Base-by-base conservation (phyloP, 129 eudicot species). In the Flaveria robusta region DNA sequence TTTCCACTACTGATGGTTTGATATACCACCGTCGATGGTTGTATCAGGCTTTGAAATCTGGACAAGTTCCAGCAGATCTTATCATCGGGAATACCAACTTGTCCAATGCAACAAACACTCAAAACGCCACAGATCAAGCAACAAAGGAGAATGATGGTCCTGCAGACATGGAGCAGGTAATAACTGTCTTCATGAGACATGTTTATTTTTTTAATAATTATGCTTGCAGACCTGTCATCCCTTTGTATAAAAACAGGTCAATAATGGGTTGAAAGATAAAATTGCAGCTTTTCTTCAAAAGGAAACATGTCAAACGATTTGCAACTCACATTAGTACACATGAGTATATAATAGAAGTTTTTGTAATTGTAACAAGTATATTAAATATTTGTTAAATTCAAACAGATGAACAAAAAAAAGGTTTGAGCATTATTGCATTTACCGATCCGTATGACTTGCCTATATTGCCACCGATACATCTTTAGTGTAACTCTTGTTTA, bases 11-110 rank as follows among this genome's bases (percentile, higher is more conserved):
- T 59, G 41, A 62, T 72, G 14, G 24, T 34, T 63, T 66, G 50
- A 39, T 67, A 60, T 54, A 7, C 18, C 22, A 67, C 7, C 37
- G 20, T 63, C 50, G 55, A 52, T 37, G 20, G 29, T 26, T 71
- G 68, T 52, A 49, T 29, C 86, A 94, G 98, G 98, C 97, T 39
- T 88, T 94, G 81, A 89, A 86, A 72, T 84, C 97, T 5, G 98
- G 98, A 66, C 88, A 85, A 86, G 88, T 94, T 83, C 98, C 98
- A 27, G 87, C 84, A 24, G 97, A 94, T 82, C 82, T 91, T 46
- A 71, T 68, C 71, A 77, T 87, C 27, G 74, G 81, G 56, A 90
- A 76, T 75, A 20, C 54, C 77, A 84, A 79, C 31, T 27, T 15
- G 20, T 27, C 66, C 66, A 60, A 12, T 60, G 66, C 68, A 22